Evolutionary conservation across 208 protist genomes (phyloP).

Genomic region (Lotmaria passim): DNA sequence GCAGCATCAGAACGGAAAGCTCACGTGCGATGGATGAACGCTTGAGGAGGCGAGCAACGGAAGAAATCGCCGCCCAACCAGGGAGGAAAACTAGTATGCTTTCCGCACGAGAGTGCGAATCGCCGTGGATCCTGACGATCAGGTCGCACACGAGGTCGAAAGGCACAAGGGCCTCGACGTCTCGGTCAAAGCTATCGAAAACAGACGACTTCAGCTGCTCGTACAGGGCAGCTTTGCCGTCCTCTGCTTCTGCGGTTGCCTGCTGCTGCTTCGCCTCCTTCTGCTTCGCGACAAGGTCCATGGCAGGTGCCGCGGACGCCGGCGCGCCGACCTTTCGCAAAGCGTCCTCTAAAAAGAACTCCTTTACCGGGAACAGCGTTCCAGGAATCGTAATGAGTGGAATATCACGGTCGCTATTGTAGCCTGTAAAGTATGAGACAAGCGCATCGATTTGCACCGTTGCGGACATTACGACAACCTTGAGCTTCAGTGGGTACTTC

Average conservation of each 20-base stretch:
- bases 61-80: constrained; percentile 89
- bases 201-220: constrained; percentile 68
- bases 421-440: constrained; percentile 65
- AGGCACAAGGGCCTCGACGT: constrained; percentile 68
- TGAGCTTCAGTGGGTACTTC: constrained; percentile 66
- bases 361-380: constrained; percentile 80
- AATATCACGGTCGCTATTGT: constrained; percentile 33
- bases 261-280: constrained; percentile 8
- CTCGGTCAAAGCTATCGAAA: constrained; percentile 54
- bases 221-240: constrained; percentile 35
- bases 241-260: neutral
- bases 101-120: constrained; percentile 44
- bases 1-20: constrained; percentile 87
- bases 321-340: constrained; percentile 49
- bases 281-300: constrained; percentile 31
- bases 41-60: constrained; percentile 58
- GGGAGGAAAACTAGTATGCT: constrained; percentile 92
- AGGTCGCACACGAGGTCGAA: constrained; percentile 75
- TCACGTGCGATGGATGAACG: constrained; percentile 44
- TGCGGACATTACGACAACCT: constrained; percentile 98
- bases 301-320: constrained; percentile 38
- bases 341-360: constrained; percentile 91
- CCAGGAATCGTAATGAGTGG: constrained; percentile 85
- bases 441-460: constrained; percentile 82
- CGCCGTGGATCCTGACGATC: constrained; percentile 62